Evolutionary conservation across 345 rosid genomes (phyloP).

Genomic region (Eucalyptus leucophloia): DNA sequence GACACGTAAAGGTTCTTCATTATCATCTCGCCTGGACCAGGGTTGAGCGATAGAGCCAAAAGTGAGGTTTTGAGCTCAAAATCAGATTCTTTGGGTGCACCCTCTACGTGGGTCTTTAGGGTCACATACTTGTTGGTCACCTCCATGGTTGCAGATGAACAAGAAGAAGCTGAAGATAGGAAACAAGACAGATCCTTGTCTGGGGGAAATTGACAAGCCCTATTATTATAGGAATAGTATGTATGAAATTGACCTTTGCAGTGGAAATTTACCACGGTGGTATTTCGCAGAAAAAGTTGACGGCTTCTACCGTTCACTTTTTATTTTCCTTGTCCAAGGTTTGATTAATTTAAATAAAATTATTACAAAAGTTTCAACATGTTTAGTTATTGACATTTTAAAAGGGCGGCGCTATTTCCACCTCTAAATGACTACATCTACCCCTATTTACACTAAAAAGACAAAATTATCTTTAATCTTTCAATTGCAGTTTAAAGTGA

Average conservation of each 20-base stretch:
- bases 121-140: not conserved
- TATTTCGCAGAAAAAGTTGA: not conserved
- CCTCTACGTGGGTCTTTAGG: slow-evolving; percentile 15
- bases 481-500: no score
- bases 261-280: not conserved
- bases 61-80: slow-evolving; percentile 15
- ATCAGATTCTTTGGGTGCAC: slow-evolving; percentile 17
- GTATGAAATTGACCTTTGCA: not conserved
- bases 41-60: not conserved
- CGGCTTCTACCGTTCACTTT: not conserved
- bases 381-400: not conserved
- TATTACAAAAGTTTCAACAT: not conserved
- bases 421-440: no score
- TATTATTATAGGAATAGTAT: not conserved
- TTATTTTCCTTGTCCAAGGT: not conserved
- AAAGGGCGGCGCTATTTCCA: no score
- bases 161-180: not conserved
- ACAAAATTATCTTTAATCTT: no score
- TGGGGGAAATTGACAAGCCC: not conserved
- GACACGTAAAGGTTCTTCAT: slow-evolving; percentile 34
- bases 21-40: not conserved
- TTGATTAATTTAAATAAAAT: not conserved
- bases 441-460: no score
- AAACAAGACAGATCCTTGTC: not conserved
- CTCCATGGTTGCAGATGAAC: not conserved